phyloP scores from a whole-genome alignment of 1,284 basidiomycete species.

The Pseudozyma hubeiensis region DNA sequence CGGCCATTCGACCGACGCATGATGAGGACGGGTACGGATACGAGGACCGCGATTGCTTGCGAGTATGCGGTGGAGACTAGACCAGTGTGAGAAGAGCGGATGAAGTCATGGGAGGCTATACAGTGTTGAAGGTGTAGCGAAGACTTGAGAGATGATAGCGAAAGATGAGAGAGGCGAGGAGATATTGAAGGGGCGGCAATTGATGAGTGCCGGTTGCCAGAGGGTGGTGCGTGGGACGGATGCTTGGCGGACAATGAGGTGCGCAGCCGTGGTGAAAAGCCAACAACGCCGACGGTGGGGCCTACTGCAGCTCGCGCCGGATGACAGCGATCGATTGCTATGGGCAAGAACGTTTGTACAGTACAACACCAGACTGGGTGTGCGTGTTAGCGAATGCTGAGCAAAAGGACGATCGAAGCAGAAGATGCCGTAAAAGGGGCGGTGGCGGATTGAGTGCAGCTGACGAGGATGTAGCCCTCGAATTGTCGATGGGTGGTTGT shows the following conservation, averaged over 20 bases:
- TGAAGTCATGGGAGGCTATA: slow-evolving; percentile 11
- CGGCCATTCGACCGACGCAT: slow-evolving; percentile 28
- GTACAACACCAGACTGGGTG: neutral
- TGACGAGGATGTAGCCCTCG: too few relatives aligned
- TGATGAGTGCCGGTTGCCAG: neutral
- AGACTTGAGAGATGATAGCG: neutral
- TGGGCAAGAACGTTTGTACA: neutral
- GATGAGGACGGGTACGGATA: slow-evolving; percentile 7
- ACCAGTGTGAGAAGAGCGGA: slow-evolving; percentile 8
- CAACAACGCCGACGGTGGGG: neutral
- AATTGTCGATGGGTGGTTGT: too few relatives aligned
- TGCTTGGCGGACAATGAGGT: neutral
- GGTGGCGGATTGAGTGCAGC: neutral
- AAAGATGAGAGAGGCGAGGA: slow-evolving; percentile 3
- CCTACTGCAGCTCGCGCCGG: neutral
- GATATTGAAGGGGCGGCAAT: neutral
- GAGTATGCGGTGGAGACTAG: slow-evolving; percentile 1
- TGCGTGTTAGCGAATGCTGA: too few relatives aligned
- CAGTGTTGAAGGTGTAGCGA: neutral
- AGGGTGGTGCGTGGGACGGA: neutral
- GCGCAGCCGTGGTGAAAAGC: slow-evolving; percentile 1
- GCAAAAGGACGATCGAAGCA: neutral
- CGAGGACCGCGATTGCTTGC: slow-evolving; percentile 10
- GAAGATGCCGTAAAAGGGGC: neutral
- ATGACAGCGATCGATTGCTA: too few relatives aligned